Evolutionary conservation across 2,329 filamentous ascomycete species (phyloP).

Genomic region (Claviceps sp.): DNA sequence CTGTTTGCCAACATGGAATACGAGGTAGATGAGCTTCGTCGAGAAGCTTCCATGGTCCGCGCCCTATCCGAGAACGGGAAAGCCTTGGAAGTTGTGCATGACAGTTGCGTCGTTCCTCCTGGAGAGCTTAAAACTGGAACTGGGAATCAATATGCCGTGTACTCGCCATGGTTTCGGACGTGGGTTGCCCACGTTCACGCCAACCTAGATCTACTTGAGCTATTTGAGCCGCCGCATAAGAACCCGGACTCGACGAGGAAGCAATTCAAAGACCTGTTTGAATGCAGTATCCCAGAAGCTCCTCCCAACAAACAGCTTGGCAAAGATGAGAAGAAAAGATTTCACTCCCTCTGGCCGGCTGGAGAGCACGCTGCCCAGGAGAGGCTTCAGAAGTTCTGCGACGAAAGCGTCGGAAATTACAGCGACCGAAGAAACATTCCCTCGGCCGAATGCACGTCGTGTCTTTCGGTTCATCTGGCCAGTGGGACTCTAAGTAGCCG

Average conservation of each 20-base stretch:
- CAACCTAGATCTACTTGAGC: constrained; percentile 52
- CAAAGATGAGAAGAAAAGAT: constrained; percentile 43
- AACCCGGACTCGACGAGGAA: constrained; percentile 23
- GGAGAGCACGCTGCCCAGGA: constrained; percentile 59
- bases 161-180: constrained; percentile 65
- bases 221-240: constrained; percentile 35
- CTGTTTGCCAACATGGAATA: constrained; percentile 80
- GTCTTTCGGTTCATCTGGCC: constrained; percentile 60
- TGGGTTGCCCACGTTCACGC: constrained; percentile 64
- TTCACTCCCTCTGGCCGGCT: constrained; percentile 53
- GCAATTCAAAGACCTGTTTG: constrained; percentile 44
- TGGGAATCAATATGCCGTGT: constrained; percentile 74
- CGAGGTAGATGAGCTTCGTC: constrained; percentile 76
- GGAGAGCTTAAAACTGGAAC: constrained; percentile 51
- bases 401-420: constrained; percentile 49
- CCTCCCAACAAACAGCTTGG: constrained; percentile 50
- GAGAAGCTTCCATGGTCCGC: constrained; percentile 56
- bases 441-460: constrained; percentile 46
- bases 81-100: constrained; percentile 59
- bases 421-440: constrained; percentile 53
- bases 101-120: constrained; percentile 72
- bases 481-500: constrained; percentile 54
- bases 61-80: constrained; percentile 49
- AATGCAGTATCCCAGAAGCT: constrained; percentile 42
- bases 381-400: constrained; percentile 54